These are phyloP conservation scores for Fusarium sp. DNA, from an alignment of 2,329 filamentous ascomycete species.

Conservation along the genomic window DNA sequence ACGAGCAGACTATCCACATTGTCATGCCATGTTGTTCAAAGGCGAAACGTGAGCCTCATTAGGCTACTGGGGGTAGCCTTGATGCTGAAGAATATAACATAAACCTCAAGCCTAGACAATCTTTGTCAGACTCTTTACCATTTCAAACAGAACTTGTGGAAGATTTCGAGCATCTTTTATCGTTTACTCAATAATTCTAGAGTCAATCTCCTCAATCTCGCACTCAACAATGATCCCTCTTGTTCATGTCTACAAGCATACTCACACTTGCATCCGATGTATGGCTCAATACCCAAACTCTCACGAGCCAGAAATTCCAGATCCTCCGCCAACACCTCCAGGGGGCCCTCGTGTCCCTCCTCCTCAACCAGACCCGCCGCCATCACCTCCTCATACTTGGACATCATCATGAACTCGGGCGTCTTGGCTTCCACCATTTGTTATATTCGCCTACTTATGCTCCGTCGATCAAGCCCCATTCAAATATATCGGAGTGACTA, in stretches of 20 bases:
- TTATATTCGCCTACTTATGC: not conserved
- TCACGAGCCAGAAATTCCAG: slow-evolving; percentile 37
- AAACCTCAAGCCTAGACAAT: slow-evolving; percentile 29
- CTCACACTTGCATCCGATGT: slow-evolving; percentile 1
- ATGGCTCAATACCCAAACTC: slow-evolving; percentile 19
- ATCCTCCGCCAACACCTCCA: slow-evolving; percentile 49
- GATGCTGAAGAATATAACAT: slow-evolving; percentile 41
- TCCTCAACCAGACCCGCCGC: slow-evolving; percentile 49
- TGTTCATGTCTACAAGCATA: not conserved
- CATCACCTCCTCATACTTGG: slow-evolving; percentile 48
- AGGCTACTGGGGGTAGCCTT: slow-evolving; percentile 23
- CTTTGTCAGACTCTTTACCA: slow-evolving; percentile 1
- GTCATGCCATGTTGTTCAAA: slow-evolving; percentile 38
- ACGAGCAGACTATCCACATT: slow-evolving; percentile 23
- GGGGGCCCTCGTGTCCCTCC: slow-evolving; percentile 49
- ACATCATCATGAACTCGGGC: not conserved
- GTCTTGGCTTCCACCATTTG: not conserved
- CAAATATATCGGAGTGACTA: slow-evolving; percentile 14
- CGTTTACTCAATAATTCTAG: slow-evolving; percentile 4
- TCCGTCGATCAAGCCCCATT: slow-evolving; percentile 26
- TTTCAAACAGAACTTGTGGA: slow-evolving; percentile 3
- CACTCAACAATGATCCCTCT: slow-evolving; percentile 21
- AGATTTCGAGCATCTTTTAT: not conserved
- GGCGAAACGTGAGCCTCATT: slow-evolving; percentile 43
- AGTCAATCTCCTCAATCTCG: not conserved